Evolutionary conservation across 176 grass and related monocot genomes (phyloP).

Genomic region (Eleusine coracana): DNA sequence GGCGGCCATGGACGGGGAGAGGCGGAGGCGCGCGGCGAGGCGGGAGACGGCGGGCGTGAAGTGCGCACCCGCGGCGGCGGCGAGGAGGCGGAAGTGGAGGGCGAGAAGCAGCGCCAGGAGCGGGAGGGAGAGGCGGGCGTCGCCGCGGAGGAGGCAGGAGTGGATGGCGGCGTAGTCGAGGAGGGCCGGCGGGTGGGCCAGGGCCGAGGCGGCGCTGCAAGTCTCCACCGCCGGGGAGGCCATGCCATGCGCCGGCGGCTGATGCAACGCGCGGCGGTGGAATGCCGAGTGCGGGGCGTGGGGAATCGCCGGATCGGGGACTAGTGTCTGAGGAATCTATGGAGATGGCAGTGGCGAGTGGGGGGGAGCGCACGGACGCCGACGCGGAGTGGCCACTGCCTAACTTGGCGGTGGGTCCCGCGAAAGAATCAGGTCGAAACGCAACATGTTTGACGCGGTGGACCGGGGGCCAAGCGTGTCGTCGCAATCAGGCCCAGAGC

Average conservation of each 20-base stretch:
- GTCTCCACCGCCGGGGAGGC: too few relatives aligned
- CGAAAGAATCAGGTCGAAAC: not conserved
- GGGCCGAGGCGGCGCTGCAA: constrained; percentile 10
- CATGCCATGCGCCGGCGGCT: not conserved
- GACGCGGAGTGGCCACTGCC: constrained; percentile 25
- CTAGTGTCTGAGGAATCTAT: not conserved
- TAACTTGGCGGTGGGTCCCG: constrained; percentile 1
- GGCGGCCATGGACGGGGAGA: constrained; percentile 85
- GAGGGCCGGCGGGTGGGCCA: constrained; percentile 43
- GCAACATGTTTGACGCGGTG: not conserved
- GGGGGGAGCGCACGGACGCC: constrained; percentile 32
- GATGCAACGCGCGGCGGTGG: not conserved
- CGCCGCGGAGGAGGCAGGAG: constrained; percentile 51
- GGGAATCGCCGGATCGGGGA: constrained; percentile 3
- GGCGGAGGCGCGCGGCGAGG: constrained; percentile 61
- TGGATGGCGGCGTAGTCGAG: constrained; percentile 76
- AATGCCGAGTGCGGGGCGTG: not conserved
- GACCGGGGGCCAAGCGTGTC: too few relatives aligned
- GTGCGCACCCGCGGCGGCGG: constrained; percentile 50
- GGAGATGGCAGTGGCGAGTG: not conserved
- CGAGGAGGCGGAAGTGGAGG: constrained; percentile 79
- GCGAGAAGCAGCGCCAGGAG: constrained; percentile 53
- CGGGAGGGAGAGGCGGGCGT: constrained; percentile 57
- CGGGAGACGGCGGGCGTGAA: constrained; percentile 74
- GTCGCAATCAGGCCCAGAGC: not conserved